Base-by-base conservation (phyloP, 2,329 filamentous ascomycete genomes). In the Amauroascus niger region DNA sequence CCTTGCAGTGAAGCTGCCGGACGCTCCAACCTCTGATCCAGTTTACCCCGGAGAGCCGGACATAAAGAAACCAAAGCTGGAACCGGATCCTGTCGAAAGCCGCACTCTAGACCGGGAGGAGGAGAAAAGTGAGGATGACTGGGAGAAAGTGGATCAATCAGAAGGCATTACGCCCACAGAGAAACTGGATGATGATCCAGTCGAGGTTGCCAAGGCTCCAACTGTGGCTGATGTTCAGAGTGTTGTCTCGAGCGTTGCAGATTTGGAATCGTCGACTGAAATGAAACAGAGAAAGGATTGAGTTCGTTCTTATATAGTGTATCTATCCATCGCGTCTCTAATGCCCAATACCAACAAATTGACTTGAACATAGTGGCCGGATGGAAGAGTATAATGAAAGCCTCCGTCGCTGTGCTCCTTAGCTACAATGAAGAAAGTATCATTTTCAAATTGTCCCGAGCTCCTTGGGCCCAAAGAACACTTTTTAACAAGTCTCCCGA, bases 21-120 rank as follows among this genome's bases (percentile, higher is more conserved):
- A 77, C 59, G 69, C 72, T 14, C 75, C 76, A 2, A 76, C 71
- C 9, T 61, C 67, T 35, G 73, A 77, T 44, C 75, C 74, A 4
- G 64, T 63, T n/a, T 63, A 70, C 33, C 61, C 68, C n/a, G 71
- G 67, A 22, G 63, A 75, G 60, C 70, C 72, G 18, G 69, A 70
- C 13, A 55, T 68, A 43, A 78, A 79, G 65, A 77, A 73, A 63
- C 69, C 69, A 58, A 79, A 74, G 66, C 62, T 62, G 37, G 61
- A 66, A 8, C 14, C 56, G 35, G 51, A 49, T 11, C 32, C 55
- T 18, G 45, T 47, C 28, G 41, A 40, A 32, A 49, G 32, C 33
- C 51, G 44, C 22, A 56, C 54, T 24, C 37, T 46, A n/a, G 49
- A 51, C 26, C 58, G 56, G 18, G 60, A 59, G 14, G 63, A 64